Conservation (phyloP, 768 basidiomycete genomes). For the Naematelia aurantialba region DNA sequence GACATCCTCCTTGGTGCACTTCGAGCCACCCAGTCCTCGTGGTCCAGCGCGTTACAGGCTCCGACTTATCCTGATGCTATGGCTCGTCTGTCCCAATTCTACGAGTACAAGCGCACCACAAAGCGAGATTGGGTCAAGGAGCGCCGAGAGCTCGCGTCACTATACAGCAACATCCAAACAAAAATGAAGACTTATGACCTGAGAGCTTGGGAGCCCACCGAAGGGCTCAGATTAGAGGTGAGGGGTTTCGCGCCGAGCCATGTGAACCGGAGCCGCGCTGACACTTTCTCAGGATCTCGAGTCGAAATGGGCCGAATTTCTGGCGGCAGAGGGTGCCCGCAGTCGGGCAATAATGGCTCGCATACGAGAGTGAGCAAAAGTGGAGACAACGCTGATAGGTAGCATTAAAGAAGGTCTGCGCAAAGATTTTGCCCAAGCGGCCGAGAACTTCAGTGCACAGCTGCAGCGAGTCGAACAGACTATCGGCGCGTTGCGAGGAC, state of each 20-base stretch:
- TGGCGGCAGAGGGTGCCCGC: slow-evolving; percentile 69
- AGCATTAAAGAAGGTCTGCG: slow-evolving; percentile 50
- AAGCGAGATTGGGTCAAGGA: slow-evolving; percentile 88
- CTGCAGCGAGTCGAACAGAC: slow-evolving; percentile 43
- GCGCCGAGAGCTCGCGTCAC: slow-evolving; percentile 76
- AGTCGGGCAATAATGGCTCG: slow-evolving; percentile 81
- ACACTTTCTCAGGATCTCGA: slow-evolving; percentile 62
- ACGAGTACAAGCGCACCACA: slow-evolving; percentile 74
- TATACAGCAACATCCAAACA: slow-evolving; percentile 90
- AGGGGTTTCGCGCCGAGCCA: slow-evolving; percentile 23
- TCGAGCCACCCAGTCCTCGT: slow-evolving; percentile 63
- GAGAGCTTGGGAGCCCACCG: slow-evolving; percentile 73
- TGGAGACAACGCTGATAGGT: slow-evolving; percentile 7
- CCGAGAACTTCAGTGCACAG: slow-evolving; percentile 42
- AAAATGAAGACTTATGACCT: slow-evolving; percentile 88
- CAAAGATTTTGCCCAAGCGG: slow-evolving; percentile 41
- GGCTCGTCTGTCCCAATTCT: slow-evolving; percentile 66
- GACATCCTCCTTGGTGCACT: slow-evolving; percentile 63
- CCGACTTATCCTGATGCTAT: slow-evolving; percentile 80
- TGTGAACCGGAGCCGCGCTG: neutral
- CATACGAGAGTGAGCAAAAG: slow-evolving; percentile 68
- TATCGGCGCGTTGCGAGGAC: slow-evolving; percentile 37
- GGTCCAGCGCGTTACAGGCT: slow-evolving; percentile 64
- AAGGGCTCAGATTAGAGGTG: slow-evolving; percentile 63
- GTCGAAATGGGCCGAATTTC: slow-evolving; percentile 66